Evolutionary conservation across 1,284 basidiomycete genomes (phyloP), one percentile per base, ranked within the genome.

Genomic region (Malassezia japonica): DNA sequence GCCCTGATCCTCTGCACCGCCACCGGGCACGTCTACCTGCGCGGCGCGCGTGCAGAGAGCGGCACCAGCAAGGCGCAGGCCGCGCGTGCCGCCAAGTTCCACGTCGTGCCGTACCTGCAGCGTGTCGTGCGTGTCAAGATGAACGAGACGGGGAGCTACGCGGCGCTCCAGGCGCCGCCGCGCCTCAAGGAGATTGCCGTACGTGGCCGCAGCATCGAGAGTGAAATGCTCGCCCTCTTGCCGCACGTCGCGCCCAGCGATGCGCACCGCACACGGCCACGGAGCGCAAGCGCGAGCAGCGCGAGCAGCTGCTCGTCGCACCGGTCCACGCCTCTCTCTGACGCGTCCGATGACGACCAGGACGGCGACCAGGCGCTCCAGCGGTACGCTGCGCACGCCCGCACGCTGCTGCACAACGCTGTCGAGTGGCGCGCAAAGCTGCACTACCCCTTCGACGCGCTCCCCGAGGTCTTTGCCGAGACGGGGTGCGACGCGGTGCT

Each of bases 1-100:
- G 82, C 85, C 6, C 81, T 96, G 63, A 84, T 95, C 64, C 79
- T 96, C 35, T 94, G 88, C 74, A 96, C 92, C 0, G 83, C 85
- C 60, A 90, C 90, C 1, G 92, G 92, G 0, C 90, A 96, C 63
- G 90, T 95, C 25, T 96, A 87, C 65, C 80, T 91, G 48, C 62
- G 57, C 31, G 64, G 52, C 21, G 59, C 58, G 29, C 48, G 58
- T 18, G 44, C 48, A 15, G 60, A 64, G 8, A 42, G 50, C 16
- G 48, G 35, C 10, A 27, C 48, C n/a, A 53, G 32, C 48, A 62
- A 61, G 37, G 47, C 52, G 1, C 50, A 46, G 5, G 57, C 54
- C 29, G 54, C 54, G 24, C 61, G 59, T 27, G 59, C 58, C 25
- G 60, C 59, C 61, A 72, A 86, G 75, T 96, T 92, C 70, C 81